A percentile compares a stretch with the other conserved stretches of the same genome.
phyloP scores from a whole-genome alignment of 371 early-diverging fungal species.

The Dinochytrium kinnereticum region DNA sequence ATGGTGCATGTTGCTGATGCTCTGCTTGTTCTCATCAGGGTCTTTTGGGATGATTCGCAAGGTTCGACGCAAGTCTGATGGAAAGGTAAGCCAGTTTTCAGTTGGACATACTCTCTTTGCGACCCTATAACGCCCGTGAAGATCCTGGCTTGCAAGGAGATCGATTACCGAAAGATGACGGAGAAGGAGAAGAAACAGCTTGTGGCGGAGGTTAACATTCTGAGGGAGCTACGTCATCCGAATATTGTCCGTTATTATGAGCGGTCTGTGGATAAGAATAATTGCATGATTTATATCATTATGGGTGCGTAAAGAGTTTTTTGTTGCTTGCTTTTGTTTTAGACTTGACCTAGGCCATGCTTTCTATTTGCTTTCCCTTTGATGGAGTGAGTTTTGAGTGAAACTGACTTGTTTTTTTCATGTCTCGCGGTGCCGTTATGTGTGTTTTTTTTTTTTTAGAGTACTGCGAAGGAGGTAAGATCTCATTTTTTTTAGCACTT shows the following conservation, averaged over 20 bases:
- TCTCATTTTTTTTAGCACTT: not conserved
- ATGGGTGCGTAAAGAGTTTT: constrained; percentile 62
- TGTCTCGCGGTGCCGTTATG: not conserved
- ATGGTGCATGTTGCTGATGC: too few species aligned
- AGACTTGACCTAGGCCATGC: not conserved
- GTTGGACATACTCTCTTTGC: constrained; percentile 9
- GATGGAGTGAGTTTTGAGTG: too few species aligned
- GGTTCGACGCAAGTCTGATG: constrained; percentile 63
- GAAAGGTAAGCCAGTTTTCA: constrained; percentile 44
- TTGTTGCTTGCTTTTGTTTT: not conserved
- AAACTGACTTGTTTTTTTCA: too few species aligned
- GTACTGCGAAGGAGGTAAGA: constrained; percentile 53
- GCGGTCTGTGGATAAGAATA: constrained; percentile 65
- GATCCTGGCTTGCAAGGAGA: constrained; percentile 75
- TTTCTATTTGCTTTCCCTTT: not conserved
- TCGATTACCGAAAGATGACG: constrained; percentile 72
- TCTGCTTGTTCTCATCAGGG: constrained; percentile 20
- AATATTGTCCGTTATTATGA: constrained; percentile 76
- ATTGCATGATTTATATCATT: constrained; percentile 68
- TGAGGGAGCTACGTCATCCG: constrained; percentile 71
- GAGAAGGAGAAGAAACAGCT: constrained; percentile 70
- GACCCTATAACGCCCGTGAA: constrained; percentile 29
- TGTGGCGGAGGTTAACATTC: constrained; percentile 74
- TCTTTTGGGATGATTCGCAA: constrained; percentile 70
- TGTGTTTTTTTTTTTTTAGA: constrained; percentile 27